Base-by-base conservation (phyloP, 257 asterid genomes). In the Petrea volubilis region DNA sequence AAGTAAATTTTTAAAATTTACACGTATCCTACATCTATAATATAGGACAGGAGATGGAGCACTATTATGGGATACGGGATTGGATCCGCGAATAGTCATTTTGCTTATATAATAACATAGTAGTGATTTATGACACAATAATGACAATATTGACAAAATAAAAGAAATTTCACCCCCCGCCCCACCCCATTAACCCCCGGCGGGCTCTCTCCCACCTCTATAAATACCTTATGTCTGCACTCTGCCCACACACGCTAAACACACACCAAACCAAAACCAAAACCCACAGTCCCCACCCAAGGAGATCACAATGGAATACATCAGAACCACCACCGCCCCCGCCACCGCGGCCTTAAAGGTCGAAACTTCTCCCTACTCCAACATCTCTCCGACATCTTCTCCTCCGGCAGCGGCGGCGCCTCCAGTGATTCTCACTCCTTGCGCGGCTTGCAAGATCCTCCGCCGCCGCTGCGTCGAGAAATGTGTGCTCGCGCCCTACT, bases 391-490 rank as follows among this genome's bases (percentile, higher is more conserved):
- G 34, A 74, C 84, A 0, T 64, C 78, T 11, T 41, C 84, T 25
- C 49, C 80, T 2, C 52, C 69, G 4, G 43, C 70, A 4, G 71
- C 82, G 1, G 20, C 78, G 18, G 34, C 75, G 25, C 27, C 76
- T 27, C 47, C 79, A 36, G 90, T 76, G 17, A 74, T 82, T 33
- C 70, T 74, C 15, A 92, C 87, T 52, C 98, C 97, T 12, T 92
- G 98, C 17, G 98, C 98, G 1, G 98, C 97, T n/a, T 92, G 98
- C 74, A 92, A 88, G 83, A 90, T 84, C 27, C 80, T 92, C 72
- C 80, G 98, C 47, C 95, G 98, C 67, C 74, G 98, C 28, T 92
- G 98, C 69, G 85, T 79, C 23, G 93, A 91, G 4, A 89, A 81
- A 62, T 91, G 97, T 23, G 80, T 89, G 13, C 72, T 92, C 68